Conservation (phyloP, 2,329 filamentous ascomycete species). For the Chaetothyriales sp. region DNA sequence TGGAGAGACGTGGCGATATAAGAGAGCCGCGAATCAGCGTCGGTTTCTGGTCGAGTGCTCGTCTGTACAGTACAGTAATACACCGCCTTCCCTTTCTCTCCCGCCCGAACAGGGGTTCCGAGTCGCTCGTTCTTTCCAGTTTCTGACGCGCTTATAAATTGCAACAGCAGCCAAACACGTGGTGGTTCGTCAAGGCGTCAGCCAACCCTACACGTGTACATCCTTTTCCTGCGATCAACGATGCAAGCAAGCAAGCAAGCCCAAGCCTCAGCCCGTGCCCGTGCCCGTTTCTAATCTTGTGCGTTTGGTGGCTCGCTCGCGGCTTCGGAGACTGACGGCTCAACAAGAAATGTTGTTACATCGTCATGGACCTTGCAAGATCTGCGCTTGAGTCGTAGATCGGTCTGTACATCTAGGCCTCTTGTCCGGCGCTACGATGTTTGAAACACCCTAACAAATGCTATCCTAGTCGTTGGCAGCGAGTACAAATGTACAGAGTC, state of each 20-base stretch:
- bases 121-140: too few species aligned
- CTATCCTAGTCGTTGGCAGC: background rate
- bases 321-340: too few species aligned
- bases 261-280: too few species aligned
- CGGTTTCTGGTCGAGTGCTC: background rate
- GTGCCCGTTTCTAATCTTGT: too few species aligned
- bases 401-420: background rate
- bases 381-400: background rate
- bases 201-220: too few species aligned
- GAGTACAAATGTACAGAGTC: background rate
- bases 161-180: too few species aligned
- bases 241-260: too few species aligned
- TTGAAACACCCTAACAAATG: background rate
- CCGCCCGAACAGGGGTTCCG: too few species aligned
- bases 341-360: background rate
- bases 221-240: too few species aligned
- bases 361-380: background rate
- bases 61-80: background rate
- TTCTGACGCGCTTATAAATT: too few species aligned
- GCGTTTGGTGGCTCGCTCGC: too few species aligned
- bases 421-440: background rate
- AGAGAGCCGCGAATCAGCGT: background rate
- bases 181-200: too few species aligned
- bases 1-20: background rate
- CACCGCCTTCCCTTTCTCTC: background rate